Evolutionary conservation across 2,329 filamentous ascomycete genomes (phyloP).

Genomic region (Penicillium paneum): DNA sequence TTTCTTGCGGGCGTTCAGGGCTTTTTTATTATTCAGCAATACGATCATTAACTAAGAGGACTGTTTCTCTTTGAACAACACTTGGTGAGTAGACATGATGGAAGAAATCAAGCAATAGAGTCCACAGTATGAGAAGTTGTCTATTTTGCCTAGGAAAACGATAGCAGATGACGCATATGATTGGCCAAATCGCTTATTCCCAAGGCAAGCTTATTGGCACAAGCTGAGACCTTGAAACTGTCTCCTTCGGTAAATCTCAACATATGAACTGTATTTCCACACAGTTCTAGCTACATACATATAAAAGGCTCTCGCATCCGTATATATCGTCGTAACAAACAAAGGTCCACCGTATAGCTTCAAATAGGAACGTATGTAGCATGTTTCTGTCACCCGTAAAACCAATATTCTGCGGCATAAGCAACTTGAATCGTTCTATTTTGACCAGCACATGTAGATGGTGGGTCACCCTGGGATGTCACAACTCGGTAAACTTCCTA

Average conservation of each 20-base stretch:
- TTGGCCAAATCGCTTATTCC: constrained; percentile 7
- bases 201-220: not conserved
- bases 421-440: constrained; percentile 32
- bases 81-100: not conserved
- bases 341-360: not conserved
- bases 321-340: not conserved
- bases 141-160: not conserved
- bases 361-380: not conserved
- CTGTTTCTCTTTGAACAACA: not conserved
- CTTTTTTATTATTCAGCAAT: not conserved
- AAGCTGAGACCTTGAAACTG: not conserved
- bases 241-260: not conserved
- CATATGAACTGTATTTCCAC: not conserved
- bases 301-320: not conserved
- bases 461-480: constrained; percentile 36
- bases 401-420: constrained; percentile 46
- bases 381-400: constrained; percentile 33
- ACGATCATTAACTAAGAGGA: not conserved
- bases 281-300: not conserved
- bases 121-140: not conserved
- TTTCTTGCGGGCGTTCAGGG: constrained; percentile 4
- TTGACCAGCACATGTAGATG: constrained; percentile 34
- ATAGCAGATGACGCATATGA: not conserved
- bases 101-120: not conserved
- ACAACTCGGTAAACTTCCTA: constrained; percentile 45